Evolutionary conservation across 805 yeast species (phyloP).

Genomic region (Starmerella floris): DNA sequence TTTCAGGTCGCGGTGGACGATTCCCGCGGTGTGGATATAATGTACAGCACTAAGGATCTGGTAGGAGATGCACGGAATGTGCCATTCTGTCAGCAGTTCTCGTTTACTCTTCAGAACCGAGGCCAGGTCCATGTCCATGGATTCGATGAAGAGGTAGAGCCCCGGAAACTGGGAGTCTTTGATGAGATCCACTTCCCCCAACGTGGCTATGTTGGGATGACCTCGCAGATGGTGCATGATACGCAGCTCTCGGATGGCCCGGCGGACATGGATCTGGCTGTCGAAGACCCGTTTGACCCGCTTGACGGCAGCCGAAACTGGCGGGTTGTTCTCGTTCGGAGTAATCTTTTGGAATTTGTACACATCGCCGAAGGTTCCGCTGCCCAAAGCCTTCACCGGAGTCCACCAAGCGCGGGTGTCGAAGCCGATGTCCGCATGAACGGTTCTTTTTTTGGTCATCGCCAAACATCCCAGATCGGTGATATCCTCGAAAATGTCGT

Average conservation of each 20-base stretch:
- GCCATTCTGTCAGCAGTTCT: conserved; percentile 72
- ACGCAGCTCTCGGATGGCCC: conserved; percentile 75
- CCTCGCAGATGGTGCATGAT: conserved; percentile 75
- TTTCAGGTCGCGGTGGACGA: conserved; percentile 81
- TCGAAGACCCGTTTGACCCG: conserved; percentile 60
- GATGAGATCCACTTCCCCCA: conserved; percentile 64
- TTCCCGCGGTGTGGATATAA: conserved; percentile 83
- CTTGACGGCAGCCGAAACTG: conserved; percentile 51
- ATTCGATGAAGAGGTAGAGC: conserved; percentile 75
- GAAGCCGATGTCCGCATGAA: conserved; percentile 19
- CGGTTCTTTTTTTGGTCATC: neutral
- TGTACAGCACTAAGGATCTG: conserved; percentile 78
- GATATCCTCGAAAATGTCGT: too few relatives aligned
- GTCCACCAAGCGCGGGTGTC: conserved; percentile 11
- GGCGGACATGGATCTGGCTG: conserved; percentile 50
- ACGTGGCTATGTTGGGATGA: conserved; percentile 64
- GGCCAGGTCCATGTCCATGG: conserved; percentile 69
- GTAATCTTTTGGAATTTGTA: conserved; percentile 11
- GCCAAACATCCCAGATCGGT: too few relatives aligned
- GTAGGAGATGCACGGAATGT: conserved; percentile 59
- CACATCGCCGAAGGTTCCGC: conserved; percentile 24
- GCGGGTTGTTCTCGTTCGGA: neutral
- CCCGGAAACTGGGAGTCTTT: conserved; percentile 63
- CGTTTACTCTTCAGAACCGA: conserved; percentile 45
- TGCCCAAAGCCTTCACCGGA: conserved; percentile 18